Evolutionary conservation across 1,284 basidiomycete species (phyloP), one percentile per base, ranked within the genome.

Genomic region (Inonotus obliquus): DNA sequence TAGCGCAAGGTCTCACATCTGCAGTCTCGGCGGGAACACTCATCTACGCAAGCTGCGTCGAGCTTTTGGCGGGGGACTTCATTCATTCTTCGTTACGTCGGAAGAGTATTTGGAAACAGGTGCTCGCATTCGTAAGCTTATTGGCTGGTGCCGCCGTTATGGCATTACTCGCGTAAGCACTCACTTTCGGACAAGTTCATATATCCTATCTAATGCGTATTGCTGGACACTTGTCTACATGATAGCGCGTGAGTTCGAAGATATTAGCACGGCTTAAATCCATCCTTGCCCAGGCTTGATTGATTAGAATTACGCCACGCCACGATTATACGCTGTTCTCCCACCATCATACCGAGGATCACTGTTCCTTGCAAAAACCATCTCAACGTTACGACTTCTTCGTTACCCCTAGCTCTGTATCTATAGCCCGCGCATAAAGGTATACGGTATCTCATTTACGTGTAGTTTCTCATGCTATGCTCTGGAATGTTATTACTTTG

Each of bases 1-100:
- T 87, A 19, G 77, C 79, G 1, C 84, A 87, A 69, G 89, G 89
- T 32, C 67, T 90, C 47, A 84, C 91, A 83, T 85, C 84, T 4
- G 87, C 87, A 9, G 76, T 89, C n/a, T 88, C 86, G 0, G 87
- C 88, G 1, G 89, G 89, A 1, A 85, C 91, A 84, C 79, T 91
- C 52, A 88, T 86, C 45, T 91, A 91, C 67, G 88, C 86, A 0
- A 82, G 85, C 13, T 88, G 85, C 19, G 86, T 91, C 11, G 89
- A 91, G 78, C 89, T 91, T 86, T 81, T 91, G 53, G 89, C 87
- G 0, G 88, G 83, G 2, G 89, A 91, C 71, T 90, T 91, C 65
- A 84, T 91, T 47, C 84, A 88, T 66, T 76, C 77, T 10, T 66
- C 68, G 29, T 62, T 71, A 58, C 65, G 68, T 47, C 62, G 66